phyloP scores from a whole-genome alignment of 495 filamentous ascomycete genomes.

The Talaromyces nanjingensis region DNA sequence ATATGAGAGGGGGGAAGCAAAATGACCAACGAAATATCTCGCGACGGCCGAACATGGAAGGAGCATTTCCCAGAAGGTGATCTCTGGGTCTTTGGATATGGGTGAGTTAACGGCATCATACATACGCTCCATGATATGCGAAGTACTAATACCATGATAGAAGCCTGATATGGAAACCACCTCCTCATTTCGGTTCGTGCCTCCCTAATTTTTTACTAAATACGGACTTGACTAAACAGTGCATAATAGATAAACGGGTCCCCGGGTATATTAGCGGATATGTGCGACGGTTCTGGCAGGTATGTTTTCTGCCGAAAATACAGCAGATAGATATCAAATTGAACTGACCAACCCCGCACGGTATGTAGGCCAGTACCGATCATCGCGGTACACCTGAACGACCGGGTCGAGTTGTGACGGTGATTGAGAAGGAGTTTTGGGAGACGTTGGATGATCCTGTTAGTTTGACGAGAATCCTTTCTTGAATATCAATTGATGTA shows the following conservation, averaged over 20 bases:
- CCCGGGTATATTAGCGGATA: conserved; percentile 93
- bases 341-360: not conserved
- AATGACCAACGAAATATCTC: conserved; percentile 11
- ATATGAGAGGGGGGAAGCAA: not conserved
- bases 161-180: conserved; percentile 97
- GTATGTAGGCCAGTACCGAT: conserved; percentile 54
- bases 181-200: conserved; percentile 81
- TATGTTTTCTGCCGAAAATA: conserved; percentile 26
- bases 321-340: not conserved
- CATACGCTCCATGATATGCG: not conserved
- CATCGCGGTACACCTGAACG: conserved; percentile 84
- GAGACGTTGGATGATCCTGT: conserved; percentile 62
- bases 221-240: not conserved
- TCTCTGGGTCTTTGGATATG: conserved; percentile 90
- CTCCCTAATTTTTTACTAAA: not conserved
- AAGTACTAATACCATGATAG: conserved; percentile 33
- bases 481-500: not conserved
- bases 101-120: conserved; percentile 45
- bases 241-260: conserved; percentile 63
- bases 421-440: conserved; percentile 80
- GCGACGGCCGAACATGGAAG: conserved; percentile 34
- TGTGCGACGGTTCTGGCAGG: conserved; percentile 98
- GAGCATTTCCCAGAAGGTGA: conserved; percentile 45
- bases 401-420: conserved; percentile 87
- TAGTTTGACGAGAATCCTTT: conserved; percentile 3